Base-by-base conservation (phyloP, 1,284 basidiomycete genomes). In the Puccinia horiana region DNA sequence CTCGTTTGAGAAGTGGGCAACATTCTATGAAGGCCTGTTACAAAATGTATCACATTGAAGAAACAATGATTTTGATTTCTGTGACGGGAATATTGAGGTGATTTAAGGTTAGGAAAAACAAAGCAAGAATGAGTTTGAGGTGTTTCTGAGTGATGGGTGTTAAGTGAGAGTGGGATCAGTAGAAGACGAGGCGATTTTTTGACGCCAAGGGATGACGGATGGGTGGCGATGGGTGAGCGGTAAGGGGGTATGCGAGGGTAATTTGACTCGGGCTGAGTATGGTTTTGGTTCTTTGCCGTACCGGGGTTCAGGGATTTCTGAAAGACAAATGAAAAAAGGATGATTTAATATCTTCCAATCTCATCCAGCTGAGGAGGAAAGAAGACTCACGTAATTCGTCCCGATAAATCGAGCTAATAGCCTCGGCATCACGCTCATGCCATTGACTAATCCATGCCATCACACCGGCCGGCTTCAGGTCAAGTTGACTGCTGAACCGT, bases 181-280 rank as follows among this genome's bases (percentile, higher is more conserved):
- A 44, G 67, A 37, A 40, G 69, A 72, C 4, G 47, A 47, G 2
- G 69, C n/a, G n/a, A 52, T 52, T 26, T 72, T 47, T 52, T 72
- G 40, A 26, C 73, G 73, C 77, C 77, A 80, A 11, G 65, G 65
- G 16, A 80, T 80, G 23, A 80, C 77, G 20, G 77, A 49, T 40
- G 77, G 77, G 42, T 80, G 77, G 20, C 77, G 77, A 72, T 80
- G 77, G 42, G 65, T 80, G 67, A 81, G 69, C 6, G 79, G 79
- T 52, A 81, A 40, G 2, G 56, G 70, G 2, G 70, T 63, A 52
- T 74, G 44, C 32, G 79, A 56, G 4, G 70, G 69, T 63, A 81
- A 74, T 26, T 61, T 58, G 70, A 54, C 42, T 14, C 42, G 52
- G 16, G 40, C 42, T 35, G 79, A 74, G n/a, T 37, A 49, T 29